A percentile compares a stretch with the other conserved stretches of the same genome.
These are phyloP conservation scores for Brassica balearica DNA, from an alignment of 441 rosid genomes.

Conservation along the genomic window DNA sequence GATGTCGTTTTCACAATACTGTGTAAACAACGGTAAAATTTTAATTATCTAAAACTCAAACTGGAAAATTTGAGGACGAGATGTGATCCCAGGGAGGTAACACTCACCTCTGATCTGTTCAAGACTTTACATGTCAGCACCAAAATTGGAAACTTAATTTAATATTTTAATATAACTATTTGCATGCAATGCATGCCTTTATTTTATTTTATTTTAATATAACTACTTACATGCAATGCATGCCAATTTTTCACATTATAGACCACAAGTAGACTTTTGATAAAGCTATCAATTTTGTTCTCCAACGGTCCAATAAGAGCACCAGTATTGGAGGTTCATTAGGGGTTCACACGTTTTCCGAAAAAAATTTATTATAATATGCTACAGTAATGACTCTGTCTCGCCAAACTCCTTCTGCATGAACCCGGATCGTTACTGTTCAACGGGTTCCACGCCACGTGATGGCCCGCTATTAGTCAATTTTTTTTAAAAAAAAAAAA, in stretches of 20 bases:
- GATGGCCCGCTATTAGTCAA: too few relatives aligned
- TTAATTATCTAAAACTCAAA: not conserved
- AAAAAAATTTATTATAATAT: too few relatives aligned
- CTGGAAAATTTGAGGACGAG: not conserved
- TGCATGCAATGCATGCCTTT: not conserved
- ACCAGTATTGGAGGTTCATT: too few relatives aligned
- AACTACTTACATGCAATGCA: not conserved
- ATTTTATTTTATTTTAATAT: too few relatives aligned
- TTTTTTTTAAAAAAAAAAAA: too few relatives aligned
- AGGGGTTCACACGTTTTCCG: too few relatives aligned
- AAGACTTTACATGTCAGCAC: not conserved
- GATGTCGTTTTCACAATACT: constrained; percentile 15
- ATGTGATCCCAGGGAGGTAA: constrained; percentile 20
- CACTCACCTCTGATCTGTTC: constrained; percentile 28
- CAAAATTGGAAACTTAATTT: constrained; percentile 15
- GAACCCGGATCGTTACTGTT: too few relatives aligned
- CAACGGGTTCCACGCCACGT: too few relatives aligned
- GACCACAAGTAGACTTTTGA: constrained; percentile 1
- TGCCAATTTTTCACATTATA: not conserved
- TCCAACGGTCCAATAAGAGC: constrained; percentile 31
- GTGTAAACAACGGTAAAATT: not conserved
- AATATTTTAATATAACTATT: not conserved
- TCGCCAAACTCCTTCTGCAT: too few relatives aligned
- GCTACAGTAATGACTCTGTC: too few relatives aligned
- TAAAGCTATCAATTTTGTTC: constrained; percentile 24